Conservation (phyloP, 805 yeast genomes). For the Scheffersomyces spartinae region DNA sequence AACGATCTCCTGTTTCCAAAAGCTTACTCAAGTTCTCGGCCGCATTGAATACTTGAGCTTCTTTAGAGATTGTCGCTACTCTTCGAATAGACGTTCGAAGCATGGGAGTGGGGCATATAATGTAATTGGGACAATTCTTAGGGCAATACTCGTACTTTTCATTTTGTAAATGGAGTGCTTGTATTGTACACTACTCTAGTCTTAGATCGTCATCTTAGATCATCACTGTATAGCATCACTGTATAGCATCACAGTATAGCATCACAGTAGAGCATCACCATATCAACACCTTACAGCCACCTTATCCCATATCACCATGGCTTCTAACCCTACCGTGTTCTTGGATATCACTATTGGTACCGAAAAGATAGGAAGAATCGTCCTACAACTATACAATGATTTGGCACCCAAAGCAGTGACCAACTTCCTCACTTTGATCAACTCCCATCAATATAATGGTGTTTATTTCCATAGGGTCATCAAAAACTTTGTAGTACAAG, state of each 20-base stretch:
- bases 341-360: slow-evolving; percentile 42
- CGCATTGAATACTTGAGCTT: slow-evolving; percentile 9
- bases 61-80: not conserved
- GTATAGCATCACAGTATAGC: too few species aligned
- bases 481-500: slow-evolving; percentile 61
- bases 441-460: slow-evolving; percentile 27
- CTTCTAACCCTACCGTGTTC: slow-evolving; percentile 26
- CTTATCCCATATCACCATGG: too few species aligned
- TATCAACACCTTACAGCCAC: too few species aligned
- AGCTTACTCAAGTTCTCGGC: too few species aligned
- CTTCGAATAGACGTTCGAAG: not conserved
- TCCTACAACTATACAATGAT: slow-evolving; percentile 36
- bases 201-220: too few species aligned
- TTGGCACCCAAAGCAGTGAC: slow-evolving; percentile 46
- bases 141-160: too few species aligned
- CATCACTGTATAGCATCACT: too few species aligned
- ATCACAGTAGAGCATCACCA: too few species aligned
- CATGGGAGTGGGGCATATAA: not conserved
- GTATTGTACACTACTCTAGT: too few species aligned
- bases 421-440: slow-evolving; percentile 40
- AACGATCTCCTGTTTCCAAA: slow-evolving; percentile 53
- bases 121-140: too few species aligned
- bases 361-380: slow-evolving; percentile 44
- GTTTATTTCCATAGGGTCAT: slow-evolving; percentile 52
- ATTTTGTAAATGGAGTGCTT: too few species aligned